Base-by-base conservation (phyloP, 2,329 filamentous ascomycete species). In the Trichothecium roseum region DNA sequence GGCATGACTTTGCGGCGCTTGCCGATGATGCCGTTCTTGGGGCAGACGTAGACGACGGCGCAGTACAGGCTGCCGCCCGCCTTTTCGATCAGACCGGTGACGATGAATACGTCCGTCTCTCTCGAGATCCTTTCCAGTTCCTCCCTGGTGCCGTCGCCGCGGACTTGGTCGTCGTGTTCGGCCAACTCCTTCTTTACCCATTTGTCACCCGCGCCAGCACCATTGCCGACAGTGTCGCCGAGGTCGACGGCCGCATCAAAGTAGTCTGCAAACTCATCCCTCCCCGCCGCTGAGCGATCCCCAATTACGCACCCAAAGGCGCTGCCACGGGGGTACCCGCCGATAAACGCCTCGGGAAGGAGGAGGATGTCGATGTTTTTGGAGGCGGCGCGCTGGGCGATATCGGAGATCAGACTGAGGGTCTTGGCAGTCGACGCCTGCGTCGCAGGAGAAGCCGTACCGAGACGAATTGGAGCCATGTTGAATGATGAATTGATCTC, bases 1-100 rank as follows among this genome's bases (percentile, higher is more conserved):
- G 88, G 89, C 78, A 94, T 89, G 16, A 95, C 84, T 59, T 95
- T 95, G 50, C 88, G 69, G 44, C 88, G 72, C 68, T 95, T 95
- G 15, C 86, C 88, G 15, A 94, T 53, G 7, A 82, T 57, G 5
- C 88, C 88, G 32, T 70, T 53, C 29, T 59, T 63, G 0, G 88
- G 87, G 54, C 84, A 86, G 0, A 94, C 79, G 51, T 91, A 94
- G 4, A 94, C 69, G 1, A 74, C 84, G 3, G 76, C 68, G 55
- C 88, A 95, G 54, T 94, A 95, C 35, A 95, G 54, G 41, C 81
- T 89, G 0, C 88, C 88, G 0, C 81, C 88, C 1, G 78, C 72
- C 46, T 73, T 77, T 59, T 95, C 88, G 10, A 95, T 81, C 16
- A 84, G 55, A 0, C 89, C 89, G 0, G 78, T 78, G 1, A 89